Conservation (phyloP, 1,139 yeast genomes). For the Geotrichum bryndzae region DNA sequence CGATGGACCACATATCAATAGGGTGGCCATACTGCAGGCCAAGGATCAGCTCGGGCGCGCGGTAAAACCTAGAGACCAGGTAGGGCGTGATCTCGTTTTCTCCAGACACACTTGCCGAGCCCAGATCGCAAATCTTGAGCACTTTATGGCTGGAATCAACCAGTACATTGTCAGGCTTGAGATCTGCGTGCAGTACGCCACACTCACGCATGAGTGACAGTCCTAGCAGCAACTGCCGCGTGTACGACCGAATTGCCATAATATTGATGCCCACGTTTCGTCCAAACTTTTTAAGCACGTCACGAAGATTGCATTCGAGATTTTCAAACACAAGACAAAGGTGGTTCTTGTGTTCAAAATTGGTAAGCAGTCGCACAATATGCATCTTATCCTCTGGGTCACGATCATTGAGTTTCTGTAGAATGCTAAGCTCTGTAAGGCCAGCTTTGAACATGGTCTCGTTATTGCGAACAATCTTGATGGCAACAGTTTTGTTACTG, state of each 20-base stretch:
- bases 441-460: constrained; percentile 52
- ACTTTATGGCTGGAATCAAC: constrained; percentile 76
- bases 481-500: constrained; percentile 55
- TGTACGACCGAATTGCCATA: constrained; percentile 75
- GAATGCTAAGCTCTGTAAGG: constrained; percentile 67
- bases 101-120: constrained; percentile 72
- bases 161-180: constrained; percentile 82
- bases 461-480: constrained; percentile 58
- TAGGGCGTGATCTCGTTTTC: constrained; percentile 81
- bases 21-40: constrained; percentile 78
- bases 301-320: constrained; percentile 70
- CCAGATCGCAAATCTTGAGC: constrained; percentile 82
- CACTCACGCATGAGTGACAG: constrained; percentile 73
- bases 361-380: constrained; percentile 67
- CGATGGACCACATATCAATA: constrained; percentile 86
- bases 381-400: constrained; percentile 60
- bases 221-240: constrained; percentile 72
- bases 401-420: constrained; percentile 63
- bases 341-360: constrained; percentile 80
- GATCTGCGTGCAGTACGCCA: constrained; percentile 77
- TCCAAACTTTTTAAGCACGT: constrained; percentile 71
- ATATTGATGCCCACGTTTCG: constrained; percentile 57
- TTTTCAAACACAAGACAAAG: constrained; percentile 82
- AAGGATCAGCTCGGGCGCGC: constrained; percentile 87
- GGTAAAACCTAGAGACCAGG: constrained; percentile 78